phyloP scores from a whole-genome alignment of 2,329 filamentous ascomycete species.

The Dothideomycetes sp. region DNA sequence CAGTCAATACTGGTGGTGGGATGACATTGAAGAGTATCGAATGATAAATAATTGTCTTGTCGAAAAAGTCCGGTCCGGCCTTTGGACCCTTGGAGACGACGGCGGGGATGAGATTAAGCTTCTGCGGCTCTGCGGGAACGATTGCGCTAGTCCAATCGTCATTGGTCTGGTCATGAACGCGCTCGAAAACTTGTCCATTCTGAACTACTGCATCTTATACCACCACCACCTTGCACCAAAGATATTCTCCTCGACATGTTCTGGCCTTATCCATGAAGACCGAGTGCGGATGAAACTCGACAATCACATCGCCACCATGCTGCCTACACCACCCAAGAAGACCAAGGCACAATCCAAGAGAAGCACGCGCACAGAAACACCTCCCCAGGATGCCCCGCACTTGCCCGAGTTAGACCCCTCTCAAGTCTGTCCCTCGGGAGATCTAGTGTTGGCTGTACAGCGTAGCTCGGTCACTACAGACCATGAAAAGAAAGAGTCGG shows the following conservation, averaged over 20 bases:
- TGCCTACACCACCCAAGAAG: constrained; percentile 6
- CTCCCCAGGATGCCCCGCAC: not conserved
- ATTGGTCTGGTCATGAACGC: no score
- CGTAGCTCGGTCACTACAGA: not conserved
- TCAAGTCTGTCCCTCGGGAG: not conserved
- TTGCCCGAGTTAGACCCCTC: not conserved
- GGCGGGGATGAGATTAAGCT: not conserved
- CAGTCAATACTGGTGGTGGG: not conserved
- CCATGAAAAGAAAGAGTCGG: not conserved
- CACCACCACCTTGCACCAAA: not conserved
- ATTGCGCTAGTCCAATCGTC: not conserved
- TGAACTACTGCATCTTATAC: no score
- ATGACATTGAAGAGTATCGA: no score
- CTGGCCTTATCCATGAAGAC: constrained; percentile 38
- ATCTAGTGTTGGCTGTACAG: not conserved
- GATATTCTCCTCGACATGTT: constrained; percentile 26
- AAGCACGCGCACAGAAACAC: not conserved
- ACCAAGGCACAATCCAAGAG: not conserved
- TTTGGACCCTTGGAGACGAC: not conserved
- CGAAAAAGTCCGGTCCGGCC: no score
- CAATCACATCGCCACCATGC: not conserved
- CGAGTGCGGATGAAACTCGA: not conserved
- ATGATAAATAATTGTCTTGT: no score
- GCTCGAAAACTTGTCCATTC: no score
- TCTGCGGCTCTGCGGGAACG: not conserved